Percentiles rank a stretch among this genome's conserved stretches.
phyloP scores from a whole-genome alignment of 768 basidiomycete species.

The Leccinum truebloodii region DNA sequence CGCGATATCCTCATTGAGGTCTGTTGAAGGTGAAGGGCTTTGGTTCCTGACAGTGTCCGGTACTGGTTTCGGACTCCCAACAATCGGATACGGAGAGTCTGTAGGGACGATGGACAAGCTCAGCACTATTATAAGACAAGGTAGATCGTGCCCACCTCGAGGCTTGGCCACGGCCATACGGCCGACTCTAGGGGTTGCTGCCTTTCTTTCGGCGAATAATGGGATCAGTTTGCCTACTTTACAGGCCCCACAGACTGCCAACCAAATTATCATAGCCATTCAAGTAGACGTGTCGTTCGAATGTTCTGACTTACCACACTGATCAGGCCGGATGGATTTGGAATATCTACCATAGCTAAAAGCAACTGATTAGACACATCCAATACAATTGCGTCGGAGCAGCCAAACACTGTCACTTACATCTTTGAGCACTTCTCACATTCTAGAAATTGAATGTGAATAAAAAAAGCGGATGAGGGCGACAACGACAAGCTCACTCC shows the following conservation, averaged over 20 bases:
- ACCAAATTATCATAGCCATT: neutral
- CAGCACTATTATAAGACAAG: neutral
- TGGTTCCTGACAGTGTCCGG: neutral
- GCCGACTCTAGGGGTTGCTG: conserved; percentile 39
- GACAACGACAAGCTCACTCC: conserved; percentile 50
- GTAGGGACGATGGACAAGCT: neutral
- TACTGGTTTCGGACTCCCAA: conserved; percentile 1
- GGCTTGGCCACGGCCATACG: conserved; percentile 45
- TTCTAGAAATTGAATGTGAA: conserved; percentile 39
- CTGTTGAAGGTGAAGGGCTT: neutral
- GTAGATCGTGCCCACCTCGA: conserved; percentile 39
- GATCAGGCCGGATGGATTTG: conserved; percentile 67
- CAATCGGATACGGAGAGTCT: conserved; percentile 19
- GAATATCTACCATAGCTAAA: conserved; percentile 71
- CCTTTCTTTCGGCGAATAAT: conserved; percentile 47
- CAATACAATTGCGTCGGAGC: neutral
- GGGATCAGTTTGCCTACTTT: conserved; percentile 59
- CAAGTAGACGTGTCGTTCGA: neutral
- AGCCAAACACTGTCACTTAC: conserved; percentile 36
- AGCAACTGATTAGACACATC: conserved; percentile 7
- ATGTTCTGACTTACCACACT: conserved; percentile 50
- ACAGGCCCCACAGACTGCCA: conserved; percentile 66
- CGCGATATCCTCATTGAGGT: conserved; percentile 7
- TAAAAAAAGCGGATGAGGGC: conserved; percentile 1
- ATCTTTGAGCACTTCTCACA: conserved; percentile 64